Percentiles rank a stretch among this genome's conserved stretches.
phyloP scores from a whole-genome alignment of 2,329 filamentous ascomycete species.

The Coniosporium tulheliwenetii region DNA sequence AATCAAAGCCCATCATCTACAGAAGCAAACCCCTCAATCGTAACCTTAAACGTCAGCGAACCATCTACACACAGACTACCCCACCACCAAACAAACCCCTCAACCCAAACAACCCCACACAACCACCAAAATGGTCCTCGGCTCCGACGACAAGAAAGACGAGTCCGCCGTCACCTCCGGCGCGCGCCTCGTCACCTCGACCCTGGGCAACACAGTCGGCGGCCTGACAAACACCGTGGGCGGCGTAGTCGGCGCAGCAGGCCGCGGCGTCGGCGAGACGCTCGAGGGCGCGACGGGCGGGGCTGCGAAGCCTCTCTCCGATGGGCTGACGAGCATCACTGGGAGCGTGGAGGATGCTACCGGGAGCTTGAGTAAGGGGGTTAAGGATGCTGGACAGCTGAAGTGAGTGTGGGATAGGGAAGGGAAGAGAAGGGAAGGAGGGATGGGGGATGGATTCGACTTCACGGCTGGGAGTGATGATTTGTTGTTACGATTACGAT shows the following conservation, averaged over 20 bases:
- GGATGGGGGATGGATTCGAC: background rate
- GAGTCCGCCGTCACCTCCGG: background rate
- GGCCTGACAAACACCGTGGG: conserved; percentile 37
- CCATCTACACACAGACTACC: background rate
- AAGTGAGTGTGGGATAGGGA: background rate
- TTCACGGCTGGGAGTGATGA: background rate
- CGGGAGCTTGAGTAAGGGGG: background rate
- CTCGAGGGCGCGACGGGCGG: conserved; percentile 27
- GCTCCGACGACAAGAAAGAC: background rate
- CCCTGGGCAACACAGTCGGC: conserved; percentile 35
- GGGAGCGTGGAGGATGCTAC: background rate
- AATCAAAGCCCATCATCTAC: too few relatives aligned
- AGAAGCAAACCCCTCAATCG: too few relatives aligned
- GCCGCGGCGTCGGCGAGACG: conserved; percentile 28
- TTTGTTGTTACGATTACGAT: background rate
- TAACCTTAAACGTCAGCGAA: too few relatives aligned
- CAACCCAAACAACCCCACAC: background rate
- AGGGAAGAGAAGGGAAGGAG: background rate
- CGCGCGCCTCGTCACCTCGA: background rate
- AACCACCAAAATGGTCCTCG: background rate
- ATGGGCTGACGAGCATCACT: background rate
- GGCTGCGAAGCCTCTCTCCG: background rate
- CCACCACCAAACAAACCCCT: background rate
- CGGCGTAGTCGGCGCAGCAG: conserved; percentile 33
- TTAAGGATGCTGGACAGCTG: background rate